Conservation (phyloP, 106 monocot genomes). For the Apostasia ramifera region DNA sequence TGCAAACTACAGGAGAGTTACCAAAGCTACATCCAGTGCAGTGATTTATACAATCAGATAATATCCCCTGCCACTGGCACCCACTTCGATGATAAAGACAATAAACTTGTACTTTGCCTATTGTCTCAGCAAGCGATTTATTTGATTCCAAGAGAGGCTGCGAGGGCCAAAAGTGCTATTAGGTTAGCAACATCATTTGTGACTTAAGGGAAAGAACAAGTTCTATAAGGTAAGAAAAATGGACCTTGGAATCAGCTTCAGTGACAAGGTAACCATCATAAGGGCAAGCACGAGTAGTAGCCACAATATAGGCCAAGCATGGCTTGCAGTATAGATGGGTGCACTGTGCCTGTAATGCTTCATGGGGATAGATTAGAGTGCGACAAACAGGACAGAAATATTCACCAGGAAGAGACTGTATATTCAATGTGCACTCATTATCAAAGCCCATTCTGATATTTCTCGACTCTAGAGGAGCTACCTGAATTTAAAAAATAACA, state of each 20-base stretch:
- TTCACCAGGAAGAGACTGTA: conserved; percentile 93
- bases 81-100: conserved; percentile 86
- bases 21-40: conserved; percentile 74
- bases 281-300: conserved; percentile 84
- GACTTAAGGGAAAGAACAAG: not conserved
- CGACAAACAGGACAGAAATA: conserved; percentile 99
- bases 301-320: conserved; percentile 81
- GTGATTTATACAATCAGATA: conserved; percentile 74
- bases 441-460: conserved; percentile 74
- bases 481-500: not conserved
- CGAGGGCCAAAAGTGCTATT: not conserved
- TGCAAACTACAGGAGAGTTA: conserved; percentile 94
- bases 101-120: conserved; percentile 74
- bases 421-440: conserved; percentile 85
- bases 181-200: not conserved
- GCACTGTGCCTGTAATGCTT: conserved; percentile 87
- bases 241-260: conserved; percentile 87
- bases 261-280: conserved; percentile 97
- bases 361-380: conserved; percentile 74
- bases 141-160: conserved; percentile 78
- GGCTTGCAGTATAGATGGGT: conserved; percentile 96
- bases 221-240: not conserved
- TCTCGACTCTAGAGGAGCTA: conserved; percentile 1
- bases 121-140: conserved; percentile 64
- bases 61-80: conserved; percentile 88